These are phyloP conservation scores for Beauveria bassiana DNA, from an alignment of 2,329 filamentous ascomycete genomes.

Conservation along the genomic window DNA sequence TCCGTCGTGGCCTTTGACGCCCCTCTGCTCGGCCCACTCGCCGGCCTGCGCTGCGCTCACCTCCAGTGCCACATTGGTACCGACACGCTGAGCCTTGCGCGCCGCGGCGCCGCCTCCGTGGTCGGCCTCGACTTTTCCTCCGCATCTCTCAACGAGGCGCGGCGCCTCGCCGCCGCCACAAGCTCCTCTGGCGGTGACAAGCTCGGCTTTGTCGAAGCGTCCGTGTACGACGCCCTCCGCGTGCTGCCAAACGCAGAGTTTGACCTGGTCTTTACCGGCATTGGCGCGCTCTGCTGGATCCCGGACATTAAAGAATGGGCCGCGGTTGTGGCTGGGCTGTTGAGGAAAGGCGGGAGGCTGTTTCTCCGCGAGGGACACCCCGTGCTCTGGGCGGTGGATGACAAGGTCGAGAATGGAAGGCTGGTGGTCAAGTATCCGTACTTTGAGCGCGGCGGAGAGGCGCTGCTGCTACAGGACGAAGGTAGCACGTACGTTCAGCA, in stretches of 20 bases:
- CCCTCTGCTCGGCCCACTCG: constrained; percentile 9
- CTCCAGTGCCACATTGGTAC: constrained; percentile 17
- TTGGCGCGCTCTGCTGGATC: constrained; percentile 15
- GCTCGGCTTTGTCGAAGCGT: constrained; percentile 13
- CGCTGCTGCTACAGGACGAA: constrained; percentile 7
- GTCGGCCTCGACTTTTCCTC: constrained; percentile 15
- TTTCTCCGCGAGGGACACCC: constrained; percentile 15
- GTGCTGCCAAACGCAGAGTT: neutral
- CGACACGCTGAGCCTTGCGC: constrained; percentile 14
- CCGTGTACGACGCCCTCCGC: constrained; percentile 10
- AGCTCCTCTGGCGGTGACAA: constrained; percentile 8
- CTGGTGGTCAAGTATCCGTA: constrained; percentile 13
- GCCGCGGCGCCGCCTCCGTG: constrained; percentile 14
- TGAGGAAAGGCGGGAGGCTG: constrained; percentile 10
- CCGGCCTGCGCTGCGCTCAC: constrained; percentile 12
- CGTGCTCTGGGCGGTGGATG: constrained; percentile 11
- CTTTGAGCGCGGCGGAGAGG: constrained; percentile 12
- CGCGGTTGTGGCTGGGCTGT: constrained; percentile 9
- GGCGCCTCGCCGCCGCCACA: constrained; percentile 9
- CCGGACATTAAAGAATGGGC: constrained; percentile 12
- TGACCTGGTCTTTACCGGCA: constrained; percentile 15
- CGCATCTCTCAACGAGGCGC: constrained; percentile 9
- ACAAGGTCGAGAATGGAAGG: neutral
- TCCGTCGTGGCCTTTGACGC: constrained; percentile 10
- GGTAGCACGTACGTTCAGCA: constrained; percentile 11